Conservation (phyloP, 352 stramenopile species). For the Phytophthora litchii region DNA sequence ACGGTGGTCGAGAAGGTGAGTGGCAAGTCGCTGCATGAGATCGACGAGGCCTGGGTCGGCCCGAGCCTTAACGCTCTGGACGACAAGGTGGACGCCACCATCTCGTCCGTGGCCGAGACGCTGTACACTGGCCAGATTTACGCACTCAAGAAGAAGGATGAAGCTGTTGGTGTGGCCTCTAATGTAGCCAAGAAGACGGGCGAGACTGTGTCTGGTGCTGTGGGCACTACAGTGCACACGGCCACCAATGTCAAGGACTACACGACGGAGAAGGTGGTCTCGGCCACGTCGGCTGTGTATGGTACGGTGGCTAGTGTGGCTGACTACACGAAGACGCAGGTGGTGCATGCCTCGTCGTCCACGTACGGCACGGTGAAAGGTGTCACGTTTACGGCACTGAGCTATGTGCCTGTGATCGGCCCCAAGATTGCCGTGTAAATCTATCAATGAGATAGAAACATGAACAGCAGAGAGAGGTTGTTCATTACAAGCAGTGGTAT, state of each 20-base stretch:
- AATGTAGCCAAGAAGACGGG: slow-evolving; percentile 49
- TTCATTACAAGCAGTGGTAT: slow-evolving; percentile 5
- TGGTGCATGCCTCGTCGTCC: slow-evolving; percentile 72
- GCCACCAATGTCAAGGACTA: slow-evolving; percentile 68
- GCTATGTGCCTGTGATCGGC: slow-evolving; percentile 66
- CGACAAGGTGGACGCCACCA: slow-evolving; percentile 66
- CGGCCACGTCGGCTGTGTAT: slow-evolving; percentile 43
- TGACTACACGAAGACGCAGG: slow-evolving; percentile 70
- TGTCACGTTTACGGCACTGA: slow-evolving; percentile 56
- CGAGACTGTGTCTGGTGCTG: slow-evolving; percentile 46
- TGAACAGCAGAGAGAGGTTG: neutral
- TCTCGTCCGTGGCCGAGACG: slow-evolving; percentile 55
- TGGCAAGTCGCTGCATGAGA: slow-evolving; percentile 63
- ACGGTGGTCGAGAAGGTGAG: slow-evolving; percentile 60
- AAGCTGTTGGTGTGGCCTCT: slow-evolving; percentile 45
- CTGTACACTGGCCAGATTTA: slow-evolving; percentile 68
- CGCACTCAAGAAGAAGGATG: slow-evolving; percentile 74
- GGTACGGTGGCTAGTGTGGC: slow-evolving; percentile 54
- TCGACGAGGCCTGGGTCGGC: slow-evolving; percentile 58
- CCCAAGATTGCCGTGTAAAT: slow-evolving; percentile 49
- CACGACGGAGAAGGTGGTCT: slow-evolving; percentile 50
- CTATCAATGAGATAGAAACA: slow-evolving; percentile 2
- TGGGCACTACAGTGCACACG: slow-evolving; percentile 46
- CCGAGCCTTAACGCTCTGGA: slow-evolving; percentile 63
- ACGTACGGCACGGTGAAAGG: slow-evolving; percentile 61